Conservation (phyloP, 441 rosid genomes). For the Erodium moschatum region DNA sequence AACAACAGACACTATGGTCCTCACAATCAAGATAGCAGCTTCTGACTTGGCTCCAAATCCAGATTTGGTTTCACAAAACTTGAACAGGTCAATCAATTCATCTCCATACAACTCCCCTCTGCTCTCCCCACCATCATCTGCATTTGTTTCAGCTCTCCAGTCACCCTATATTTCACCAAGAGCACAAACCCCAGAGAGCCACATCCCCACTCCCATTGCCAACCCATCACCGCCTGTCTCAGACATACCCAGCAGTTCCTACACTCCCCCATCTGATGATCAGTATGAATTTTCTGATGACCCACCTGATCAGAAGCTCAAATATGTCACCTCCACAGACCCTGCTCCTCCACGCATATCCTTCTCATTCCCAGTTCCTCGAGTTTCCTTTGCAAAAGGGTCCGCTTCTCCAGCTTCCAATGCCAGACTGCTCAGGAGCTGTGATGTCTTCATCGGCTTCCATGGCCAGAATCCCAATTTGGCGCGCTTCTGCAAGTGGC, state of each 20-base stretch:
- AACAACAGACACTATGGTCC: conserved; percentile 8
- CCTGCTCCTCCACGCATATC: conserved; percentile 60
- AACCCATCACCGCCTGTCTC: conserved; percentile 41
- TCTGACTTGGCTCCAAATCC: conserved; percentile 20
- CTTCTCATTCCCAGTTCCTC: conserved; percentile 78
- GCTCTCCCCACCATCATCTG: conserved; percentile 87
- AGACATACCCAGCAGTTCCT: too few species aligned
- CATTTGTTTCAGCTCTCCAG: conserved; percentile 85
- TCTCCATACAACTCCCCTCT: conserved; percentile 59
- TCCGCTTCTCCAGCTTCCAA: conserved; percentile 56
- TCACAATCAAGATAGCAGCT: conserved; percentile 56
- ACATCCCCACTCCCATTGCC: conserved; percentile 63
- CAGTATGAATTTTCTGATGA: conserved; percentile 15
- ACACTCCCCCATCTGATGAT: conserved; percentile 79
- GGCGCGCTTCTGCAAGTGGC: conserved; percentile 77
- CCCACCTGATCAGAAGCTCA: too few species aligned
- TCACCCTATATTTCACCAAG: conserved; percentile 92
- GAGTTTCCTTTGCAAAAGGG: conserved; percentile 68
- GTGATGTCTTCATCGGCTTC: conserved; percentile 78
- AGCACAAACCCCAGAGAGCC: conserved; percentile 35
- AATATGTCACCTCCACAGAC: too few species aligned
- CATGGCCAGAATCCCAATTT: conserved; percentile 77
- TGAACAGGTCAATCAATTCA: conserved; percentile 21
- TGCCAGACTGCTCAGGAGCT: conserved; percentile 65
- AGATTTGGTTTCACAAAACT: too few species aligned